Conservation (phyloP, 1,284 basidiomycete species). For the Melampsora americana region DNA sequence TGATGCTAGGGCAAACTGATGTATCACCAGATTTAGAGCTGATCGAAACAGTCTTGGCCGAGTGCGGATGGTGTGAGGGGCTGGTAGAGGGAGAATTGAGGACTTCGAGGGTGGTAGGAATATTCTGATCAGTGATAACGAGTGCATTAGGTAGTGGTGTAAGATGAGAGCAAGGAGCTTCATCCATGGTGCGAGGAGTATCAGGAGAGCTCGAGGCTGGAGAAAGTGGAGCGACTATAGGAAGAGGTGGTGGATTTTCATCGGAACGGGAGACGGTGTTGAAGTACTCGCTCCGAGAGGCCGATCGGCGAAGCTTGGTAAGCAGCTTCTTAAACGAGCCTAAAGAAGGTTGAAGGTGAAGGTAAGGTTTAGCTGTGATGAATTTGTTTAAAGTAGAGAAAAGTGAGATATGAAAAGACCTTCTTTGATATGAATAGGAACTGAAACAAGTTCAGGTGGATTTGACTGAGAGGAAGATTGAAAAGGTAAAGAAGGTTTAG, state of each 20-base stretch:
- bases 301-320: not conserved
- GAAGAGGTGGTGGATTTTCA: not conserved
- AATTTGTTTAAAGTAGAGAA: not conserved
- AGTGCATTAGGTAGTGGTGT: conserved; percentile 1
- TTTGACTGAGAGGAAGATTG: conserved; percentile 4
- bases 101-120: not conserved
- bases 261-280: not conserved
- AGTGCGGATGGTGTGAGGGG: not conserved
- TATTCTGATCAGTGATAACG: not conserved
- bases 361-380: not conserved
- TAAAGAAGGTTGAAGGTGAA: not conserved
- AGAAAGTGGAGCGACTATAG: not conserved
- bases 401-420: conserved; percentile 3
- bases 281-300: not conserved
- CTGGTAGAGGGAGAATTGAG: not conserved
- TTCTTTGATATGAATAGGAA: conserved; percentile 3
- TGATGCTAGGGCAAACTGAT: not conserved
- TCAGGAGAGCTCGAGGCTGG: not conserved
- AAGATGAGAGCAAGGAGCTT: not conserved
- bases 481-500: not conserved
- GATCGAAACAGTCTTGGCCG: not conserved
- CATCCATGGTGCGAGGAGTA: conserved; percentile 5
- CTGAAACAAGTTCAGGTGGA: not conserved
- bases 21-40: conserved; percentile 5
- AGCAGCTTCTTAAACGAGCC: conserved; percentile 9